These are phyloP conservation scores for Capsella rubella DNA, from an alignment of 441 rosid species.

Conservation along the genomic window DNA sequence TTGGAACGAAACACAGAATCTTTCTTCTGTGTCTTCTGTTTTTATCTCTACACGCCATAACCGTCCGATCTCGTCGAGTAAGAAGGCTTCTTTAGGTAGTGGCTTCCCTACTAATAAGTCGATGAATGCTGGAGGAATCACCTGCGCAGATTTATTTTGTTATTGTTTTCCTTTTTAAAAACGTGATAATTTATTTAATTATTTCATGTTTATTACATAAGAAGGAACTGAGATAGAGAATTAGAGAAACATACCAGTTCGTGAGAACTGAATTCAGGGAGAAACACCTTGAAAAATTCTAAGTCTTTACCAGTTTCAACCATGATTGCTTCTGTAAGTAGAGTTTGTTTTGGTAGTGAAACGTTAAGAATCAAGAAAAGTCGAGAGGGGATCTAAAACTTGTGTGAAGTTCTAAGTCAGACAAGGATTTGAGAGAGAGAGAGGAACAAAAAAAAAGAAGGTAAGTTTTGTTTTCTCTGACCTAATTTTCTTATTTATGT, in stretches of 20 bases:
- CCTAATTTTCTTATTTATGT: constrained; percentile 6
- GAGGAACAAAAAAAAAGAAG: neutral
- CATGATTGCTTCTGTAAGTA: constrained; percentile 22
- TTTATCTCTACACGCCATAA: constrained; percentile 31
- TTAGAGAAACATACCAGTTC: constrained; percentile 35
- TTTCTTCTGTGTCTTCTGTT: constrained; percentile 27
- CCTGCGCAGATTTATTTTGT: constrained; percentile 12
- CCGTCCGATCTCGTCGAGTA: constrained; percentile 42
- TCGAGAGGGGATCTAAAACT: constrained; percentile 20
- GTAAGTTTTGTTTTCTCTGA: neutral
- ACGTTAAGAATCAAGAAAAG: neutral
- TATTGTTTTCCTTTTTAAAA: neutral
- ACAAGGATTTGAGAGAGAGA: neutral
- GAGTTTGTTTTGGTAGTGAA: neutral
- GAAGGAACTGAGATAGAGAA: neutral
- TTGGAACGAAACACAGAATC: constrained; percentile 22
- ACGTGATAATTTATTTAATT: neutral
- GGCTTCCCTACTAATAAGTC: constrained; percentile 28
- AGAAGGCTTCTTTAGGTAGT: constrained; percentile 19
- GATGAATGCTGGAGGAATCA: constrained; percentile 45
- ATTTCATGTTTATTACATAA: neutral
- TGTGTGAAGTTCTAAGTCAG: constrained; percentile 1
- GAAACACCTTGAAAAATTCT: constrained; percentile 44
- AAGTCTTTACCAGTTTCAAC: constrained; percentile 32
- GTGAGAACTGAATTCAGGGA: constrained; percentile 37